These are phyloP conservation scores for Massarina eburnea DNA, from an alignment of 2,329 filamentous ascomycete genomes.

Conservation along the genomic window DNA sequence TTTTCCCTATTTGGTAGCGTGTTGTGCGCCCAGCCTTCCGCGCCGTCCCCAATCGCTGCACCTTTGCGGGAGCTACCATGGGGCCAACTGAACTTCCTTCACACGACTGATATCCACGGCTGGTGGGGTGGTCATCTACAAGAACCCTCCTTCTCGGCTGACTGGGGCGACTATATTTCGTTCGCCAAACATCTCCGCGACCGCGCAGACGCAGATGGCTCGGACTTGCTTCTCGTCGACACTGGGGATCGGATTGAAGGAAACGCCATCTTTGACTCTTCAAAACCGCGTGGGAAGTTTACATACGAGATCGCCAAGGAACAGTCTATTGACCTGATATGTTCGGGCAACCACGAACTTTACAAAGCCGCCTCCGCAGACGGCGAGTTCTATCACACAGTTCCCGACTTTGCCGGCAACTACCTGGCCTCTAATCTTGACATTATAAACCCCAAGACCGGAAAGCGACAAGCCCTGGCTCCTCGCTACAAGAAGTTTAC, in stretches of 20 bases:
- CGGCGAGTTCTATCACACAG: slow-evolving; percentile 75
- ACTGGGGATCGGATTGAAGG: slow-evolving; percentile 93
- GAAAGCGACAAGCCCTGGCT: slow-evolving; percentile 73
- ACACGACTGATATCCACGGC: slow-evolving; percentile 74
- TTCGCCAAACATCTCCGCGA: slow-evolving; percentile 81
- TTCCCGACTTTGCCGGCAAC: slow-evolving; percentile 76
- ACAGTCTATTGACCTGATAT: slow-evolving; percentile 81
- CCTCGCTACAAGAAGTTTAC: slow-evolving; percentile 85
- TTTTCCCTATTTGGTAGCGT: slow-evolving; percentile 47
- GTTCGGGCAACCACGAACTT: slow-evolving; percentile 91
- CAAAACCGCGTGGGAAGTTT: slow-evolving; percentile 82
- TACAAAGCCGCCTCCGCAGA: slow-evolving; percentile 79
- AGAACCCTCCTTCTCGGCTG: slow-evolving; percentile 90
- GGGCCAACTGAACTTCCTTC: slow-evolving; percentile 66
- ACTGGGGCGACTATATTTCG: slow-evolving; percentile 98
- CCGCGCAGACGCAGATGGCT: slow-evolving; percentile 74
- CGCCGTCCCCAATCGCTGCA: slow-evolving; percentile 73
- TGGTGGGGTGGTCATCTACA: slow-evolving; percentile 93
- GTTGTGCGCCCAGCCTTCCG: slow-evolving; percentile 69
- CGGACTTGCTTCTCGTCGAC: slow-evolving; percentile 89
- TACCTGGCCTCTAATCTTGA: slow-evolving; percentile 95
- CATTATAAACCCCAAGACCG: slow-evolving; percentile 73
- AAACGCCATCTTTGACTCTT: slow-evolving; percentile 91
- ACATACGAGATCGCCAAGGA: slow-evolving; percentile 84
- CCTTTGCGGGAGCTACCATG: slow-evolving; percentile 83